These are phyloP conservation scores for Brachypodium distachyon DNA, from an alignment of 202 grass and related monocot species.

Conservation along the genomic window DNA sequence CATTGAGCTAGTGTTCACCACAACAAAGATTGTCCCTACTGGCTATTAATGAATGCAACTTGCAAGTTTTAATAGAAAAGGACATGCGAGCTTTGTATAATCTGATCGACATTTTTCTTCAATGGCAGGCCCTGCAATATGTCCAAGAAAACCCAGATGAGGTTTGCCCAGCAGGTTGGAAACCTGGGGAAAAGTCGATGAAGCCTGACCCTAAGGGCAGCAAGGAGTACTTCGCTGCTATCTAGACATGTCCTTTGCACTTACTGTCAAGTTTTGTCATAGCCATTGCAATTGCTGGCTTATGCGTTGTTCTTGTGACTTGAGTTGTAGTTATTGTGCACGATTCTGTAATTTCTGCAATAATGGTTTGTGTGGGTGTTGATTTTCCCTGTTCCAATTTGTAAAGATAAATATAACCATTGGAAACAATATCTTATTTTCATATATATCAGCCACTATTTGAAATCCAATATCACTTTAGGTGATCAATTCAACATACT, in stretches of 20 bases:
- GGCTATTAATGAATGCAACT: neutral
- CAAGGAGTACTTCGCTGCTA: slow-evolving; percentile 80
- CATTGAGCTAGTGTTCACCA: slow-evolving; percentile 1
- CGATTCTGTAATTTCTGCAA: slow-evolving; percentile 9
- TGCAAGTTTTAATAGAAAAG: neutral
- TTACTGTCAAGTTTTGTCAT: slow-evolving; percentile 7
- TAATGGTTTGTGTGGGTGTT: neutral
- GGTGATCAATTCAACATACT: neutral
- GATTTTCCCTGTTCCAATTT: neutral
- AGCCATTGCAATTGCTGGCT: neutral
- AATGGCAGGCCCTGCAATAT: slow-evolving; percentile 58
- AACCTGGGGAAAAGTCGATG: slow-evolving; percentile 77
- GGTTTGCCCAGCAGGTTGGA: slow-evolving; percentile 91
- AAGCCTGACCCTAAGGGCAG: slow-evolving; percentile 79
- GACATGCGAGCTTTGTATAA: neutral
- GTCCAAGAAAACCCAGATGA: slow-evolving; percentile 94
- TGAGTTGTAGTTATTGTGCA: neutral
- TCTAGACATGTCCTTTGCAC: slow-evolving; percentile 22
- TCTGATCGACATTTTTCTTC: neutral
- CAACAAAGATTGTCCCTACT: neutral
- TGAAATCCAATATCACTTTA: neutral
- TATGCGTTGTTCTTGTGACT: slow-evolving; percentile 1
- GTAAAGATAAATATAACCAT: neutral
- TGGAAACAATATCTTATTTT: slow-evolving; percentile 12
- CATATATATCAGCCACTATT: neutral